Base-by-base conservation (phyloP, 2,329 filamentous ascomycete genomes). In the Fusarium floridanum region DNA sequence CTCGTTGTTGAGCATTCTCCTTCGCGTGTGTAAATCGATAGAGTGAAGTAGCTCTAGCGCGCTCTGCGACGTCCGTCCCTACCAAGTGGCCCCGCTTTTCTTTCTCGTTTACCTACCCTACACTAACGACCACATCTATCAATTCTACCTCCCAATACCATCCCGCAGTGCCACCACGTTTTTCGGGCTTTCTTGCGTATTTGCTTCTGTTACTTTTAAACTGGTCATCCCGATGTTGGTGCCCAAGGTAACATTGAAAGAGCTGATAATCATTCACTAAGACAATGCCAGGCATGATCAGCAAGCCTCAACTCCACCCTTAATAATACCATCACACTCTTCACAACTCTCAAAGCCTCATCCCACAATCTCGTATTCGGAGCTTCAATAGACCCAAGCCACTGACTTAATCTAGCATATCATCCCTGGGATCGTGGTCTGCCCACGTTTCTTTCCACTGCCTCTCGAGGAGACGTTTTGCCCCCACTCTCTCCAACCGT, bases 51-150 rank as follows among this genome's bases (percentile, higher is more conserved):
- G 45, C 43, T 65, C 32, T 20, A 12, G 22, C 27, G 62, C 53
- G 61, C 65, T 59, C 59, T 14, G 61, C 41, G n/a, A 16, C 14
- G 29, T 61, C 4, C 32, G 32, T 34, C 4, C 6, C 43, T 36
- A 22, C 29, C 43, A 5, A 22, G 29, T 12, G 41, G 50, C 14
- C 45, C 56, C 37, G n/a, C 37, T 41, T 59, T 55, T 24, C 4
- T 22, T 22, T 6, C 12, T n/a, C 45, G 9, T 24, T 7, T 2
- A 16, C n/a, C 14, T 75, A 74, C 72, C 72, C 72, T 74, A 37
- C 20, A 74, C 43, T 8, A 17, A 22, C 36, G 6, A 17, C 11
- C 6, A 20, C 39, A 2, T n/a, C 10, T 8, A 14, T 4, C 24
- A 27, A 16, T 17, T 62, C 27, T 16, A 20, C 43, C n/a, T 32